Evolutionary conservation across 148 eudicot species (phyloP).

Genomic region (Dianthus caryophyllus): DNA sequence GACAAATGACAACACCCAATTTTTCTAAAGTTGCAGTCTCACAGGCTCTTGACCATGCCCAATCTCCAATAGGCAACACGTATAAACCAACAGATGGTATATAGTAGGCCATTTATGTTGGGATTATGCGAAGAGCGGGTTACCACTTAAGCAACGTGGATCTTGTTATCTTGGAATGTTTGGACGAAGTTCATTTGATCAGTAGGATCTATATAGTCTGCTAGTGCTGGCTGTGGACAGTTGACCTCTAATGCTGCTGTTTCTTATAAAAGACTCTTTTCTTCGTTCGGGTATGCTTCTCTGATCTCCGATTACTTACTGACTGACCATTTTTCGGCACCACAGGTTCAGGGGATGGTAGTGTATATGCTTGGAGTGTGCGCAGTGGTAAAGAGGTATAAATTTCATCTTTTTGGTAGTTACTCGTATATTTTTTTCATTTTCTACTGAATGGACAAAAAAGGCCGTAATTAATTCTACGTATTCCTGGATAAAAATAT

Average conservation of each 20-base stretch:
- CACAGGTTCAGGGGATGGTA: conserved; percentile 97
- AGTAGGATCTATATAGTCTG: neutral
- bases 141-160: neutral
- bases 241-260: neutral
- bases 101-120: neutral
- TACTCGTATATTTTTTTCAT: neutral
- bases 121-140: neutral
- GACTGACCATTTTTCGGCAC: conserved; percentile 11
- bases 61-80: too few relatives aligned
- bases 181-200: neutral
- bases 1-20: too few relatives aligned
- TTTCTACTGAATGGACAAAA: neutral
- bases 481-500: neutral
- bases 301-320: neutral
- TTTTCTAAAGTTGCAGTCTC: too few relatives aligned
- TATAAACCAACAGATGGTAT: too few relatives aligned
- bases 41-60: too few relatives aligned
- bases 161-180: neutral
- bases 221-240: neutral
- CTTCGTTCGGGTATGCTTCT: conserved; percentile 10
- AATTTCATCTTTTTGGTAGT: conserved; percentile 6
- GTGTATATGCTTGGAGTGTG: conserved; percentile 94
- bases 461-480: neutral
- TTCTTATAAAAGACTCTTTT: neutral
- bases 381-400: conserved; percentile 96